Base-by-base conservation (phyloP, 495 filamentous ascomycete species). In the Cercophora samala region DNA sequence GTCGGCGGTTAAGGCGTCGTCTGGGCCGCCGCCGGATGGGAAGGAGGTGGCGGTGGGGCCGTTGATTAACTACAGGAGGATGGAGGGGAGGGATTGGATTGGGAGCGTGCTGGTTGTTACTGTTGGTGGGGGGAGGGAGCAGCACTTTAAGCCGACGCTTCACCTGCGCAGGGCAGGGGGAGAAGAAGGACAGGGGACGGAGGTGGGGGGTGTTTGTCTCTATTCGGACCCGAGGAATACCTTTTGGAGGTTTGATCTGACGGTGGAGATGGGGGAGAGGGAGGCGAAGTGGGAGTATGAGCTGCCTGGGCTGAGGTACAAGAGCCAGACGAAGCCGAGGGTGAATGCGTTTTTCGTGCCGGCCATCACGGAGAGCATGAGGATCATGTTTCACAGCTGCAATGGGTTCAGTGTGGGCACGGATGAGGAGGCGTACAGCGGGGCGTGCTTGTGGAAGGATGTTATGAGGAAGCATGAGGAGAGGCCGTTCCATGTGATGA, bases 381-480 rank as follows among this genome's bases (percentile, higher is more conserved):
- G 93, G 68, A 90, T 97, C 66, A 92, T 97, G 84, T 97, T 98
- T 79, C 89, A 96, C 79, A 96, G 92, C 26, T 97, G 93, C 79
- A 98, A 97, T 79, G 94, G 94, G 60, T 97, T 98, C 78, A 94
- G 91, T 54, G 91, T 97, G 25, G 93, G 93, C 58, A 97, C 92
- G 6, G 90, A 97, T 75, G 89, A 93, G 78, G 85, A 92, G 1
- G 89, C 87, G 46, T 97, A 88, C 87, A 86, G 88, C 56, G 94
- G 94, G 0, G 87, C 89, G 11, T 89, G 86, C 19, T 82, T 97
- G 63, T 97, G 94, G 94, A 94, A 96, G 69, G 93, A 97, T 71
- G 93, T 96, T 15, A 76, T 93, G 71, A 85, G 93, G 63, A 80
- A 87, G 25, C 82, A 84, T 62, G 86, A 91, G 65, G 79, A 89